phyloP scores from a whole-genome alignment of 768 basidiomycete species.

The Trametes cubensis region DNA sequence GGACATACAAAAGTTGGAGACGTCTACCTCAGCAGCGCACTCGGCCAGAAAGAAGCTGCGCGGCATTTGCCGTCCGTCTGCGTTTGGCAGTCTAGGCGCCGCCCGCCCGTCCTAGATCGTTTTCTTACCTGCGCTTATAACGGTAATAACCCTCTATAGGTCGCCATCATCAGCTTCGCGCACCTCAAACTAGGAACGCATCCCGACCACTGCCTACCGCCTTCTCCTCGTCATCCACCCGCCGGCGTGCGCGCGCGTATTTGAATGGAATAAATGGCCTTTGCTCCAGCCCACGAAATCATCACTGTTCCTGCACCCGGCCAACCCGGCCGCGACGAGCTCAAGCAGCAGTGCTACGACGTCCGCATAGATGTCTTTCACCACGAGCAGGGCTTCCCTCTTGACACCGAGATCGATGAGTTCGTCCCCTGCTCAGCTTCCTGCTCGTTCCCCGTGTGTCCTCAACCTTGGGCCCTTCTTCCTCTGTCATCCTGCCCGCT shows the following conservation, averaged over 20 bases:
- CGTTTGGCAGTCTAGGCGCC: slow-evolving; percentile 7
- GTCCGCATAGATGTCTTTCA: slow-evolving; percentile 64
- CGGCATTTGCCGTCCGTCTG: slow-evolving; percentile 18
- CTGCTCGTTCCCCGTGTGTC: neutral
- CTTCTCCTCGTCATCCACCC: neutral
- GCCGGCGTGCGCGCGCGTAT: neutral
- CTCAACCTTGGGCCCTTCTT: slow-evolving; percentile 15
- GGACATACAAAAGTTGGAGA: slow-evolving; percentile 25
- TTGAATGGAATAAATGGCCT: neutral
- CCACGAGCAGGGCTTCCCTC: slow-evolving; percentile 69
- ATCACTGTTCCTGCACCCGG: slow-evolving; percentile 45
- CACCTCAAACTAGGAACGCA: slow-evolving; percentile 6
- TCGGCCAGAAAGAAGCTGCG: slow-evolving; percentile 7
- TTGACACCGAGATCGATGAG: slow-evolving; percentile 79
- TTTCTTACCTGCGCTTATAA: neutral
- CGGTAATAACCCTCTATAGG: no score
- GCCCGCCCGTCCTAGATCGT: neutral
- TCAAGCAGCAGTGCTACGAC: slow-evolving; percentile 67
- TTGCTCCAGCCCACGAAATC: slow-evolving; percentile 55
- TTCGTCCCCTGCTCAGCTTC: slow-evolving; percentile 38
- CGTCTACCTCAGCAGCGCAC: slow-evolving; percentile 9
- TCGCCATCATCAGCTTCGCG: slow-evolving; percentile 4
- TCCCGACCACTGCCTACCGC: slow-evolving; percentile 1
- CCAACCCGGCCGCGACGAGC: slow-evolving; percentile 42
- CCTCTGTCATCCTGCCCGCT: slow-evolving; percentile 15